phyloP scores from a whole-genome alignment of 305 asterid genomes.

The Fraxinus greggii region DNA sequence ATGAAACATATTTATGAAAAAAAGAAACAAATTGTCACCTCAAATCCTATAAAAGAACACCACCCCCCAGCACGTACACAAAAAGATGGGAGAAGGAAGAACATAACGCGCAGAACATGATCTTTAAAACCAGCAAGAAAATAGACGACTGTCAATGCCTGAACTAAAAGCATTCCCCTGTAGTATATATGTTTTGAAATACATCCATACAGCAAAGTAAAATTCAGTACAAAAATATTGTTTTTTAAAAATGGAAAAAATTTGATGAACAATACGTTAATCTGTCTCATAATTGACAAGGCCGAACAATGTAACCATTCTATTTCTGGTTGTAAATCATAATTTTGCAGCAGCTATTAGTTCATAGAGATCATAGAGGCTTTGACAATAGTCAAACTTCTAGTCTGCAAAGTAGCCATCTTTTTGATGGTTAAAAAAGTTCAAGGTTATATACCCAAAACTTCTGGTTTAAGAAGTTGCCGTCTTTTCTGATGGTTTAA shows the following conservation, averaged over 20 bases:
- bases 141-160: conserved; percentile 8
- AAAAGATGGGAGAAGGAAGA: conserved; percentile 5
- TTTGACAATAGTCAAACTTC: background rate
- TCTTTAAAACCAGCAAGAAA: conserved; percentile 13
- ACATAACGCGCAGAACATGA: conserved; percentile 6
- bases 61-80: conserved; percentile 3
- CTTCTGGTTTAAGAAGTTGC: background rate
- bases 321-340: background rate
- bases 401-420: background rate
- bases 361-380: conserved; percentile 4
- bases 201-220: background rate
- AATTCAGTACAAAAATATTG: background rate
- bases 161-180: background rate
- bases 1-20: conserved; percentile 5
- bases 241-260: background rate
- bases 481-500: background rate
- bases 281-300: background rate
- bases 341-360: background rate
- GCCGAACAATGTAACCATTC: background rate
- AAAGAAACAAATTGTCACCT: conserved; percentile 6
- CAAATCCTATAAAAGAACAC: conserved; percentile 16
- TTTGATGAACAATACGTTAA: background rate
- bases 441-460: background rate
- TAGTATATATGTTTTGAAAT: background rate
- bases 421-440: background rate